A percentile compares a stretch with the other conserved stretches of the same genome.
Evolutionary conservation across 495 filamentous ascomycete species (phyloP).

Genomic region (Cairneyella variabilis): DNA sequence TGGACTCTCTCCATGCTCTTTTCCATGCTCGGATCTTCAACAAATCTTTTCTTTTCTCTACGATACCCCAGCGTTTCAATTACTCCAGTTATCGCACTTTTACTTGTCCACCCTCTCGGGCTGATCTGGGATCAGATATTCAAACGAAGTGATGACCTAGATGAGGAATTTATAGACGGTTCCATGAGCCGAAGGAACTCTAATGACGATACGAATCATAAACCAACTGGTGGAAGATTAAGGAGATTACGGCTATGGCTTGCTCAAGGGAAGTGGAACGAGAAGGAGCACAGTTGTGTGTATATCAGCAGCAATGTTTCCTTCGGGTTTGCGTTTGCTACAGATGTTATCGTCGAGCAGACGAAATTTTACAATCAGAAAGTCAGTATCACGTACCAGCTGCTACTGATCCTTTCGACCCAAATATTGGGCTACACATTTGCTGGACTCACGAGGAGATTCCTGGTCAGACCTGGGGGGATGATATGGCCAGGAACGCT

Average conservation of each 20-base stretch:
- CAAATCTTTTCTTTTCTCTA: conserved; percentile 79
- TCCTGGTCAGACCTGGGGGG: conserved; percentile 76
- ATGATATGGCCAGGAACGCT: conserved; percentile 94
- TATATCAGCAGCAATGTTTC: conserved; percentile 88
- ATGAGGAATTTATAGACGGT: conserved; percentile 57
- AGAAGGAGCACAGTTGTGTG: conserved; percentile 82
- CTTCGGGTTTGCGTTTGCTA: conserved; percentile 86
- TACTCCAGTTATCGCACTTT: conserved; percentile 76
- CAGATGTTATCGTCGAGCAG: conserved; percentile 83
- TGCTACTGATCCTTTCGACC: conserved; percentile 76
- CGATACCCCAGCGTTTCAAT: conserved; percentile 85
- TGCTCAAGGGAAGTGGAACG: conserved; percentile 77
- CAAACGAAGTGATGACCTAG: conserved; percentile 57
- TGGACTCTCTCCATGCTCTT: conserved; percentile 76
- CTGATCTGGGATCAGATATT: conserved; percentile 70
- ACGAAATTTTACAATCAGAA: conserved; percentile 83
- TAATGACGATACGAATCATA: conserved; percentile 12
- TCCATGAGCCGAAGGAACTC: conserved; percentile 26
- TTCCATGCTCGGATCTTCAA: conserved; percentile 73
- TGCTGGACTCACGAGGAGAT: conserved; percentile 71
- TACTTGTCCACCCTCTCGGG: conserved; percentile 78
- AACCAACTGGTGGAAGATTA: conserved; percentile 1
- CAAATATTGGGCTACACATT: conserved; percentile 84
- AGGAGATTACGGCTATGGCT: conserved; percentile 61
- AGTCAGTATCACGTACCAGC: conserved; percentile 67